Conservation (phyloP, 768 basidiomycete genomes). For the Trichaptum fuscoviolaceum region DNA sequence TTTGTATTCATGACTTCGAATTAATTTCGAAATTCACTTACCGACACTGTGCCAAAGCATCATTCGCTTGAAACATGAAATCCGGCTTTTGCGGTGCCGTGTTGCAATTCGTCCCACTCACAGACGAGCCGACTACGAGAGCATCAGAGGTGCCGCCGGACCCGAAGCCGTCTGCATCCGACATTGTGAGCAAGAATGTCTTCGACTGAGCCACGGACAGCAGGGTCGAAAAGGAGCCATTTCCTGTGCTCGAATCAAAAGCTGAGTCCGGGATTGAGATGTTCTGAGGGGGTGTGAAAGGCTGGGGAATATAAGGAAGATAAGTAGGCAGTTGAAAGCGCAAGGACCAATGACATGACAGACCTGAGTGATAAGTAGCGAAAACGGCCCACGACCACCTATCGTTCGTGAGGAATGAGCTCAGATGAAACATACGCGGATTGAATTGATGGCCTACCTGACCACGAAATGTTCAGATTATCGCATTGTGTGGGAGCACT, state of each 20-base stretch:
- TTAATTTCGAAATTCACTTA: slow-evolving; percentile 23
- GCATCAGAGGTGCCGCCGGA: slow-evolving; percentile 54
- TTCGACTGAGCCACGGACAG: slow-evolving; percentile 36
- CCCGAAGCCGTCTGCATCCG: slow-evolving; percentile 64
- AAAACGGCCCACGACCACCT: slow-evolving; percentile 58
- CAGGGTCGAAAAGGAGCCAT: slow-evolving; percentile 45
- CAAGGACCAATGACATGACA: slow-evolving; percentile 16
- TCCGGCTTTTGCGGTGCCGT: slow-evolving; percentile 37
- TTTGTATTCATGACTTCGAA: slow-evolving; percentile 6
- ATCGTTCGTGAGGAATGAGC: slow-evolving; percentile 9
- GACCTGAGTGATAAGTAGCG: slow-evolving; percentile 47
- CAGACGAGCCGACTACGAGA: slow-evolving; percentile 42
- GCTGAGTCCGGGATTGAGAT: slow-evolving; percentile 50
- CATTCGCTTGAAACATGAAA: slow-evolving; percentile 47
- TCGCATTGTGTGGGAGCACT: slow-evolving; percentile 55
- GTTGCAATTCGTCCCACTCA: slow-evolving; percentile 41
- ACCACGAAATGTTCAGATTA: slow-evolving; percentile 55
- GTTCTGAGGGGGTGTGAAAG: slow-evolving; percentile 48
- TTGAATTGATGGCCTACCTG: slow-evolving; percentile 35
- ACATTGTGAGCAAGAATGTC: slow-evolving; percentile 57
- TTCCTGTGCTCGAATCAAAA: slow-evolving; percentile 37
- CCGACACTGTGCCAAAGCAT: slow-evolving; percentile 59
- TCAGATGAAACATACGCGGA: slow-evolving; percentile 1
- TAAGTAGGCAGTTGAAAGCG: slow-evolving; percentile 7
- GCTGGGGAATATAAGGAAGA: slow-evolving; percentile 27